These are phyloP conservation scores for Solanum infundibuliforme DNA, from an alignment of 257 asterid genomes.

Conservation along the genomic window DNA sequence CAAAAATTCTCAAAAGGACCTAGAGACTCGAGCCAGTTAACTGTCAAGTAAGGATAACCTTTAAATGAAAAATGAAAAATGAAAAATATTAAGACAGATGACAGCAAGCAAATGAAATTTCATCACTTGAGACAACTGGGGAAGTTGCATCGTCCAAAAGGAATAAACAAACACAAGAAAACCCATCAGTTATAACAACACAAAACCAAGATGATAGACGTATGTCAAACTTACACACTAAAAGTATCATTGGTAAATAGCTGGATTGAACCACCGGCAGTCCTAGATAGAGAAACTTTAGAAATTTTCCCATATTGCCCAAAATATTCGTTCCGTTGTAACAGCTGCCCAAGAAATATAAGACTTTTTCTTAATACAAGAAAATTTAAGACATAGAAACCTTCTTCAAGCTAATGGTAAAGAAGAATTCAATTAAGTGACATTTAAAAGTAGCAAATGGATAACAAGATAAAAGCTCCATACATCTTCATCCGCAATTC, in stretches of 20 bases:
- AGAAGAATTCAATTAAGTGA: not conserved
- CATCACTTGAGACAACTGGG: not conserved
- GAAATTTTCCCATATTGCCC: constrained; percentile 90
- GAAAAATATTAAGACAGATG: not conserved
- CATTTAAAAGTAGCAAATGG: not conserved
- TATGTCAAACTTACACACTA: constrained; percentile 67
- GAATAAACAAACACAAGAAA: not conserved
- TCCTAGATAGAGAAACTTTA: constrained; percentile 84
- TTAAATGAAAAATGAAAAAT: not conserved
- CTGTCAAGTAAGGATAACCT: not conserved
- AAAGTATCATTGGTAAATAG: constrained; percentile 77
- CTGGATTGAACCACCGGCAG: constrained; percentile 89
- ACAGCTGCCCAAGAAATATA: constrained; percentile 39
- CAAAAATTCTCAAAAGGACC: not conserved
- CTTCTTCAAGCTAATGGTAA: not conserved
- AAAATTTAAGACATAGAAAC: not conserved
- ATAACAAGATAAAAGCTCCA: constrained; percentile 11
- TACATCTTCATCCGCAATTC: constrained; percentile 91
- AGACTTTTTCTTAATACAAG: not conserved
- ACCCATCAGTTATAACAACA: not conserved
- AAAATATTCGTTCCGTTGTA: constrained; percentile 73
- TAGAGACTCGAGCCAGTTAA: not conserved
- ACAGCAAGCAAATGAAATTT: not conserved
- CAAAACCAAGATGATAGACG: not conserved
- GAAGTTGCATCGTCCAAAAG: not conserved